A percentile compares a stretch with the other conserved stretches of the same genome.
Evolutionary conservation across 208 protist species (phyloP).

Genomic region (Trypanosoma grayi): DNA sequence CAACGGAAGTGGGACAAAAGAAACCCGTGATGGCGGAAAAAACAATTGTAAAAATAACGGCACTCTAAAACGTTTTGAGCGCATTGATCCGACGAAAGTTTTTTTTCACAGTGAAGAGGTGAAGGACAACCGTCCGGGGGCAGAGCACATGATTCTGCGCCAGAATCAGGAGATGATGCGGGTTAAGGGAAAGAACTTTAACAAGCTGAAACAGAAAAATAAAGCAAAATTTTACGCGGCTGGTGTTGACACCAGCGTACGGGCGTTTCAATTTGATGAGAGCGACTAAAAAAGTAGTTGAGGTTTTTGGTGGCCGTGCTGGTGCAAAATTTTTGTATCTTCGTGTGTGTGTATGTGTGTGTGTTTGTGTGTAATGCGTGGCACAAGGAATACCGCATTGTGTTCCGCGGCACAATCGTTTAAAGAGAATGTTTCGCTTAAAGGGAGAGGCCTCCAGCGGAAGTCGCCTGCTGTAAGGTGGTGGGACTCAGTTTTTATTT

Average conservation of each 20-base stretch:
- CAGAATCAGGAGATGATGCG: slow-evolving; percentile 91
- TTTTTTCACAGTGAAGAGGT: slow-evolving; percentile 54
- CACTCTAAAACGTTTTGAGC: slow-evolving; percentile 54
- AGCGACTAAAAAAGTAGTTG: slow-evolving; percentile 43
- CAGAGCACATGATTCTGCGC: slow-evolving; percentile 64
- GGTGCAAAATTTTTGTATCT: background rate
- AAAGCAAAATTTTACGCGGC: slow-evolving; percentile 85
- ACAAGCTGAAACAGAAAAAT: slow-evolving; percentile 91
- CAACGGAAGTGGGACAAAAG: background rate
- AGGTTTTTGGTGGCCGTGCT: background rate
- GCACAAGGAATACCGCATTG: too few species aligned
- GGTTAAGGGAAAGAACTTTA: slow-evolving; percentile 82
- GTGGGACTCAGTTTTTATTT: slow-evolving; percentile 1
- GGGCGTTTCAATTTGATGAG: slow-evolving; percentile 82
- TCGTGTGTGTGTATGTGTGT: slow-evolving; percentile 1
- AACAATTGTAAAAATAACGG: background rate
- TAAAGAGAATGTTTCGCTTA: too few species aligned
- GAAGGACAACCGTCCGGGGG: slow-evolving; percentile 58
- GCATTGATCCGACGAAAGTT: slow-evolving; percentile 74
- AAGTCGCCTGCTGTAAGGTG: too few species aligned
- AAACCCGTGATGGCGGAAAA: background rate
- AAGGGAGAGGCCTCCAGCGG: too few species aligned
- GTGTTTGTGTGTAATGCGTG: background rate
- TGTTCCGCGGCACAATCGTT: too few species aligned
- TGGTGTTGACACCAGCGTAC: slow-evolving; percentile 67